Base-by-base conservation (phyloP, 495 filamentous ascomycete genomes). In the Xylaria longipes region DNA sequence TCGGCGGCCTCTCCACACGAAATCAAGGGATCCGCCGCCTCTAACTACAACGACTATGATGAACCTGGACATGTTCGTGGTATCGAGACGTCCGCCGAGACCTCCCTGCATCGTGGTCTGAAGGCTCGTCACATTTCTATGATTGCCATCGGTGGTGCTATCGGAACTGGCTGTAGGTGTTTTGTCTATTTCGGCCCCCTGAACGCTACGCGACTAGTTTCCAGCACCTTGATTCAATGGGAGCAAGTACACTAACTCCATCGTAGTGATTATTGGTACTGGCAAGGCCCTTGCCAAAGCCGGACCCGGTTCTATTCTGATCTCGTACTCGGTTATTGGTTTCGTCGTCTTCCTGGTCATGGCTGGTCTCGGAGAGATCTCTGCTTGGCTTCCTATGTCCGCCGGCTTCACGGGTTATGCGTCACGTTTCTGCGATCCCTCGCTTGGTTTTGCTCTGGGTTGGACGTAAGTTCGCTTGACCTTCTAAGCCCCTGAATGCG, bases 61-160 rank as follows among this genome's bases (percentile, higher is more conserved):
- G 69, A 75, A 6, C 60, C 67, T 20, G 66, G 66, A 48, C 74
- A 73, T 57, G 68, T 81, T 56, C 80, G 78, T 46, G 80, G 80
- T 58, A 76, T 80, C 63, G 78, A 81, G 73, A 81, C 80, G 0
- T 77, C 75, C 48, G 72, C 72, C 43, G 74, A 78, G 68, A 81
- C 78, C 45, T 72, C 75, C n/a, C 76, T 94, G 22, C 90, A 89
- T 62, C 87, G 90, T 46, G 86, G 87, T 6, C 80, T 94, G 58
- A 87, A 89, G 70, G 85, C 91, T 2, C 85, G 90, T 39, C 91
- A 93, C 68, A 88, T 93, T 72, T 90, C 90, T 73, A 89, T 94
- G 89, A 95, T 97, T 86, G 93, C 93, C 5, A 93, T 97, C 74
- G 93, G 93, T 35, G 92, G 92, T 58, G 93, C 93, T 14, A 92